Evolutionary conservation across 495 filamentous ascomycete genomes (phyloP), one percentile per base, ranked within the genome.

Genomic region (Daldinia concentrica): DNA sequence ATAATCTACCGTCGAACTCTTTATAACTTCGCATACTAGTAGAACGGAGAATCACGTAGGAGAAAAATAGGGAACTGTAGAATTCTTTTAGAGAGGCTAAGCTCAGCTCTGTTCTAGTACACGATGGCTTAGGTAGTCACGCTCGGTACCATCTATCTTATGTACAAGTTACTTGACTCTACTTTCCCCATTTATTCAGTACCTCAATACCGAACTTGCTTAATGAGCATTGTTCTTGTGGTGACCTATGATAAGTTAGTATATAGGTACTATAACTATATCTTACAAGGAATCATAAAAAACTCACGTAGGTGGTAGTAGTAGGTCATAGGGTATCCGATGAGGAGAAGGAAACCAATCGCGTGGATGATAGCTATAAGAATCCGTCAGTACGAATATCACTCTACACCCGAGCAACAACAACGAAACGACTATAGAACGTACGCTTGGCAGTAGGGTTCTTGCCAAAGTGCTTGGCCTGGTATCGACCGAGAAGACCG

Each of bases 221-320:
- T 94, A 98, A 86, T 98, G 95, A 74, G 93, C 91, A 80, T 98
- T 93, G 90, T 98, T 97, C 91, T 98, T 98, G 91, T 97, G 94
- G 87, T 97, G 93, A 71, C 95, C 95, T 98, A 73, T 41, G 57
- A 4, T 26, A 67, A 84, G 79, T 79, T 57, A 76, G 64, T 50
- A 72, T 54, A 26, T 52, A n/a, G n/a, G n/a, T n/a, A n/a, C n/a
- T n/a, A n/a, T n/a, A n/a, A n/a, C 17, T 12, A 8, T 17, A 17
- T 37, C 29, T 64, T 22, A 6, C 6, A 34, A 24, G 43, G 12
- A 14, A 36, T n/a, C 11, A 4, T 32, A 17, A 11, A 39, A 63
- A 87, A 57, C 93, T 79, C 90, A 99, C 95, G 93, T 72, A 98
- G 88, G 83, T 99, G 96, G 92, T 96, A 98, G 87, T 99, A 98